Evolutionary conservation across 1,284 basidiomycete genomes (phyloP).

Genomic region (Pyrrhoderma lamaoense): DNA sequence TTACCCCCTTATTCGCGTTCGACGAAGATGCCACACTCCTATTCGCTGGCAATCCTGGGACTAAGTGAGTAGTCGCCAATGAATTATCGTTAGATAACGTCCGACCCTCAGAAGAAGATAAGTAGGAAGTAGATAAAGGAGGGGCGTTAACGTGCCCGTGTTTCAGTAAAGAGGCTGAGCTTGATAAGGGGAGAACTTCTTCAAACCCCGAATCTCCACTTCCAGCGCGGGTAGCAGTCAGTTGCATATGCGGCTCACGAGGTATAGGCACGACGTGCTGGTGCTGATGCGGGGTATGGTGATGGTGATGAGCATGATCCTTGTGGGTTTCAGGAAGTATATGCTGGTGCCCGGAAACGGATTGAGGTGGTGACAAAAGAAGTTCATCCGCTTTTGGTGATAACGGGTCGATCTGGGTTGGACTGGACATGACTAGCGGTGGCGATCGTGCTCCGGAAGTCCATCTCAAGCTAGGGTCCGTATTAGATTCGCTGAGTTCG

Average conservation of each 20-base stretch:
- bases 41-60: no score
- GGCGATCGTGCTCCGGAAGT: neutral
- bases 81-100: no score
- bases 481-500: constrained; percentile 1
- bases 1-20: no score
- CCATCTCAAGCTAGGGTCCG: neutral
- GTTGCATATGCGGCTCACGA: constrained; percentile 10
- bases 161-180: no score
- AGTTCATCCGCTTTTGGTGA: neutral
- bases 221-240: constrained; percentile 2
- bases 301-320: neutral
- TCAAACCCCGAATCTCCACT: constrained; percentile 12
- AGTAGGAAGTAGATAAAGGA: no score
- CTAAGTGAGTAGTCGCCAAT: no score
- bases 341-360: neutral
- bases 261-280: constrained; percentile 6
- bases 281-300: neutral
- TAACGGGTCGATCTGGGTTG: neutral
- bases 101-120: no score
- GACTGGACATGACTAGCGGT: constrained; percentile 5
- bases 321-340: neutral
- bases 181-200: constrained; percentile 22
- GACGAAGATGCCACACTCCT: no score
- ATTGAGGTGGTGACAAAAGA: neutral
- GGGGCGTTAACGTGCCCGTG: no score